Percentiles rank a stretch among this genome's conserved stretches.
phyloP scores from a whole-genome alignment of 768 basidiomycete genomes.

The Boletellus ananas region DNA sequence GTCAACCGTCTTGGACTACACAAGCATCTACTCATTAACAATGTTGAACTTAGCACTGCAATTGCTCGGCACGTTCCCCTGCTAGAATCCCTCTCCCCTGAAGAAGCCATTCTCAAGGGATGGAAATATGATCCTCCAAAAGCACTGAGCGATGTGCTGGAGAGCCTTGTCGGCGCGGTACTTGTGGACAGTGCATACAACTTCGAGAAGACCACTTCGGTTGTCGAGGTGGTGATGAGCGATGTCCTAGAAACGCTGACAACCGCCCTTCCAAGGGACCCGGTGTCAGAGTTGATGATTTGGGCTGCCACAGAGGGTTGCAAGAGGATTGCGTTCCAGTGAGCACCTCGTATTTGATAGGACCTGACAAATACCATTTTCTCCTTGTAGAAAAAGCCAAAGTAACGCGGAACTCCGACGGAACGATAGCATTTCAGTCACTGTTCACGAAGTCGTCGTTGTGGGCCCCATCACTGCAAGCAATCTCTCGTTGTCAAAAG shows the following conservation, averaged over 20 bases:
- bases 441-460: constrained; percentile 55
- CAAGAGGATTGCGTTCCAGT: constrained; percentile 44
- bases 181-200: constrained; percentile 77
- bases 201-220: constrained; percentile 59
- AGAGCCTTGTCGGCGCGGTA: constrained; percentile 80
- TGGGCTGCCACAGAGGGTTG: constrained; percentile 65
- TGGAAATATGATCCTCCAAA: constrained; percentile 90
- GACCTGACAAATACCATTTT: background rate
- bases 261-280: constrained; percentile 62
- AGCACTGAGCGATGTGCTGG: constrained; percentile 77
- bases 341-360: constrained; percentile 20
- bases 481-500: constrained; percentile 61
- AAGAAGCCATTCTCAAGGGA: constrained; percentile 61
- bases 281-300: constrained; percentile 65
- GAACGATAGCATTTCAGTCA: constrained; percentile 51
- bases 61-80: constrained; percentile 59
- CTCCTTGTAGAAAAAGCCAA: constrained; percentile 36
- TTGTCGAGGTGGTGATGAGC: constrained; percentile 61
- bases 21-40: constrained; percentile 65
- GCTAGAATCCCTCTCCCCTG: constrained; percentile 50
- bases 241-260: constrained; percentile 61
- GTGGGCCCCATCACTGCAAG: constrained; percentile 58
- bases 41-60: constrained; percentile 59
- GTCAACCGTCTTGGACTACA: constrained; percentile 66
- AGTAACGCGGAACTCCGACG: constrained; percentile 42